Base-by-base conservation (phyloP, 345 rosid genomes). In the Salix dunnii region DNA sequence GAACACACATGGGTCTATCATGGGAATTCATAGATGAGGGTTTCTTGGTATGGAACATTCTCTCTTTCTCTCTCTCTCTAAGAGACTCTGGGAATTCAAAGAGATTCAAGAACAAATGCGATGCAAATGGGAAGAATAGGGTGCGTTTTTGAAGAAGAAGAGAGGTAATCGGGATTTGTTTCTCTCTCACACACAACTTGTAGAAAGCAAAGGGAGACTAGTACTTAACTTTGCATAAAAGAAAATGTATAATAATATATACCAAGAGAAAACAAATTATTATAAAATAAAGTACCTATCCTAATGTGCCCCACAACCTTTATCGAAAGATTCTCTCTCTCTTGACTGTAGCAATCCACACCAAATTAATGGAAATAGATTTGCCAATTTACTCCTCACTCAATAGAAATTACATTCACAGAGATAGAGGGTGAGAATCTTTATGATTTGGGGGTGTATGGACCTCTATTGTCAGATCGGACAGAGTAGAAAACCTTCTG, bases 21-120 rank as follows among this genome's bases (percentile, higher is more conserved):
- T 93, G 87, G 85, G 96, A 89, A 92, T 91, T 94, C 97, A 94
- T 92, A 91, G 82, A 81, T 65, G 97, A 91, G 80, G 94, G 89
- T 85, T 92, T 96, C 97, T 91, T 92, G 67, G 89, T 81, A 82
- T 92, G 97, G 98, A 94, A 96, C 99, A 96, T 96, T 91, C 82
- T 84, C 84, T 78, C 80, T 67, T 30, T 60, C 74, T 70, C 43
- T 60, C 64, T 43, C 74, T 74, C 78, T 74, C 66, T 33, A 74
- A 62, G 65, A 63, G 69, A 48, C 71, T 43, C 78, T 35, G 68
- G 79, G 83, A 74, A 65, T 21, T 49, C 71, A 65, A 81, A 81
- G 78, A 89, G 90, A 91, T 91, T 85, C 91, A 89, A 85, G 95
- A 92, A 88, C 97, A 94, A 91, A 93, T 93, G 97, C 91, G 88